Evolutionary conservation across 1,139 yeast genomes (phyloP), one percentile per base, ranked within the genome.

Genomic region (Debaryomyces psychrophilus): DNA sequence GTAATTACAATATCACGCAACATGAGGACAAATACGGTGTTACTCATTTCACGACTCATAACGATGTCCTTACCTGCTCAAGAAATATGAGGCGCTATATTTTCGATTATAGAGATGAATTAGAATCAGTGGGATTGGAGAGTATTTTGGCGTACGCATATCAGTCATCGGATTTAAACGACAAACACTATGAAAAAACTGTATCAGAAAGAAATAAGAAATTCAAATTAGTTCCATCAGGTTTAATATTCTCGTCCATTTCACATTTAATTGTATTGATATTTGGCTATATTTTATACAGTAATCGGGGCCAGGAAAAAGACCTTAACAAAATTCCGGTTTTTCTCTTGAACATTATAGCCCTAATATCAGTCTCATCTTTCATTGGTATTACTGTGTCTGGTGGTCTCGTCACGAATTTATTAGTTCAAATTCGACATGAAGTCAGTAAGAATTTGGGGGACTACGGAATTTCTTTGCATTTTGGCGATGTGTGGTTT

Each of bases 91-190:
- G 42, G 12, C 40, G 52, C 12, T 64, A 61, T 45, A 64, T 71
- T 1, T 76, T 79, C 54, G 80, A 81, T 57, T 82, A 81, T 53
- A 62, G 79, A 34, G 54, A 57, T 2, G 69, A 76, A 47, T 58
- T 81, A 42, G 60, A 65, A 5, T 46, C 58, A 0, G 65, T 73
- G 22, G 80, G 81, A 5, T 62, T 81, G 35, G 60, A 66, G 12
- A 67, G 76, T 29, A 72, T 81, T 6, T 57, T 81, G 35, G 77
- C 81, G 0, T 79, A 79, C 53, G 82, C 83, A 5, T 67, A 61
- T 49, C 57, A 68, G 45, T 46, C 59, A 7, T 40, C 54, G 1
- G 50, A 54, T 22, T 51, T 42, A 52, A 62, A 53, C 8, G 66
- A 61, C 37, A 45, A 52, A 2, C 35, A 37, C 1, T 69, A 71